These are phyloP conservation scores for Leptographium flavum DNA, from an alignment of 2,329 filamentous ascomycete genomes.

Conservation along the genomic window DNA sequence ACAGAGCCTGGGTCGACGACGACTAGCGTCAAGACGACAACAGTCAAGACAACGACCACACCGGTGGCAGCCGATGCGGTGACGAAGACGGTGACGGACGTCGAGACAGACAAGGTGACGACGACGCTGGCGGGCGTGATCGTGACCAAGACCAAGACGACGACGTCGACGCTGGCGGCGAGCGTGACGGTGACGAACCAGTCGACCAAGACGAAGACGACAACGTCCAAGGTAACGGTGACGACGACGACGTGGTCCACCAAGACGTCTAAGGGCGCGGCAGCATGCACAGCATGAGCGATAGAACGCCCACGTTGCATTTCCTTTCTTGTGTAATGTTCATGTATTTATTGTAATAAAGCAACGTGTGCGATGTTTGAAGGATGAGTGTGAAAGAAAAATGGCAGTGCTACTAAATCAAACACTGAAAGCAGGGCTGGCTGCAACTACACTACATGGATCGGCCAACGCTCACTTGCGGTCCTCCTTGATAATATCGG, in stretches of 20 bases:
- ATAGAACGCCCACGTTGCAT: too few relatives aligned
- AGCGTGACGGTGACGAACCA: neutral
- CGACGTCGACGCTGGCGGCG: neutral
- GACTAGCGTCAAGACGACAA: neutral
- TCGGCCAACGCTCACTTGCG: neutral
- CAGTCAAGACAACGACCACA: neutral
- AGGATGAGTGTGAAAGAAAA: too few relatives aligned
- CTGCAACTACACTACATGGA: too few relatives aligned
- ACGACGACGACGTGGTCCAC: neutral
- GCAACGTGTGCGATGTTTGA: too few relatives aligned
- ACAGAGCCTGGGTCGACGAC: neutral
- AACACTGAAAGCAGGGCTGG: too few relatives aligned
- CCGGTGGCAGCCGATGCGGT: neutral
- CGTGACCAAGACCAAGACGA: neutral
- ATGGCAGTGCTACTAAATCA: too few relatives aligned
- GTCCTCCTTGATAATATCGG: conserved; percentile 7
- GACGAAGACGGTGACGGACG: neutral
- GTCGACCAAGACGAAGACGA: neutral
- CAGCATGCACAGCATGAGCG: neutral
- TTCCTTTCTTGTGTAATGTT: too few relatives aligned
- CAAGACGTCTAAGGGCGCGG: neutral
- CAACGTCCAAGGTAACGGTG: neutral
- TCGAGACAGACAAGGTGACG: neutral
- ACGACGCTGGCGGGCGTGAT: neutral
- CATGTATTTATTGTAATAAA: too few relatives aligned